A percentile compares a stretch with the other conserved stretches of the same genome.
Evolutionary conservation across 108 stramenopile species (phyloP).

Genomic region (Cyclotella choctawhatcheeana): DNA sequence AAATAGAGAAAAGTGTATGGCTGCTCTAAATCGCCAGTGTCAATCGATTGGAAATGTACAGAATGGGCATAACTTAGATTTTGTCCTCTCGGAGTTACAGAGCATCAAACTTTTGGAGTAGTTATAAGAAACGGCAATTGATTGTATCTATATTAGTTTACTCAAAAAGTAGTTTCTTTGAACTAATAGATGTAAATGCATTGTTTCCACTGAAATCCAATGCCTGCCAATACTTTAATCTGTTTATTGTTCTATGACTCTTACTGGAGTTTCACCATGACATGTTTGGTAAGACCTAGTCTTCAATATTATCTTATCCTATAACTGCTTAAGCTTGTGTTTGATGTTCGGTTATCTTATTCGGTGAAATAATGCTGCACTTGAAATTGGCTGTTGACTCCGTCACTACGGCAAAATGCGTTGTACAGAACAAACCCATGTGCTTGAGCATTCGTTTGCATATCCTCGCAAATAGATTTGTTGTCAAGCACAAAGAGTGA

Average conservation of each 20-base stretch:
- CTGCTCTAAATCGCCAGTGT: slow-evolving; percentile 16
- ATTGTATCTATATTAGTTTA: neutral
- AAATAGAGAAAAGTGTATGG: slow-evolving; percentile 55
- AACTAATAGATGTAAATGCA: neutral
- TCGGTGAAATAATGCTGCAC: slow-evolving; percentile 18
- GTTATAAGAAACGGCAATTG: too few species aligned
- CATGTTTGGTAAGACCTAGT: too few species aligned
- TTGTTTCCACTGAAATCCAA: neutral
- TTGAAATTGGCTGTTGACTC: neutral
- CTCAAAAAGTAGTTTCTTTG: too few species aligned
- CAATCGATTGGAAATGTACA: neutral
- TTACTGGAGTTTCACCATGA: too few species aligned
- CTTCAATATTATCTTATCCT: slow-evolving; percentile 2
- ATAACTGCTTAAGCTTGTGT: too few species aligned
- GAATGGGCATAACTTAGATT: slow-evolving; percentile 5
- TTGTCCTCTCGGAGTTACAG: neutral
- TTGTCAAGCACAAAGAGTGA: slow-evolving; percentile 15
- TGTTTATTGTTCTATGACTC: too few species aligned
- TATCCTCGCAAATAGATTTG: slow-evolving; percentile 17
- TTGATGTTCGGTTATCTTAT: too few species aligned
- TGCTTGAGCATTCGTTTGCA: slow-evolving; percentile 8
- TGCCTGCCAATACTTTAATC: neutral
- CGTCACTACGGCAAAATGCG: slow-evolving; percentile 13
- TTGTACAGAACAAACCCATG: slow-evolving; percentile 44
- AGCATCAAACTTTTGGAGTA: neutral